phyloP scores from a whole-genome alignment of 78 protist genomes.

The Parvularia atlantis region DNA sequence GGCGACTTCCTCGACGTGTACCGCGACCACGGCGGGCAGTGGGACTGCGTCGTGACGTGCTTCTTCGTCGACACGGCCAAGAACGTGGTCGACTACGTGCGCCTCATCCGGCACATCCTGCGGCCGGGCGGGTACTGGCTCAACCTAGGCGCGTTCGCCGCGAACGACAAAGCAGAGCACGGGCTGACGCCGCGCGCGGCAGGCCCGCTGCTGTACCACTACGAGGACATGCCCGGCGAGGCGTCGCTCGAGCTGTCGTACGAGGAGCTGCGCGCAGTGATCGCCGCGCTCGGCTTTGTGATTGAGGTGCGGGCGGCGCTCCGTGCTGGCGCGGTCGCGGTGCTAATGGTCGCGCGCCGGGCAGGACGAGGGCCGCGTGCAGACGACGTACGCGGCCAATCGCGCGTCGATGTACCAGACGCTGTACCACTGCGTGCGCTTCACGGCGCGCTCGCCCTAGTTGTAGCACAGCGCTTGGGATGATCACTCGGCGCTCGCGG shows the following conservation, averaged over 20 bases:
- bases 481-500: no score
- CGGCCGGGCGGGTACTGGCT: slow-evolving; percentile 64
- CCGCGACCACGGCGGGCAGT: slow-evolving; percentile 14
- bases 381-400: no score
- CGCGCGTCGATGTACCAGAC: no score
- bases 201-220: slow-evolving; percentile 57
- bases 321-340: no score
- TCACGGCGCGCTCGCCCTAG: no score
- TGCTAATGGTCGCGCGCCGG: no score
- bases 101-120: slow-evolving; percentile 38
- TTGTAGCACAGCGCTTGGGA: no score
- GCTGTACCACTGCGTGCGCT: no score
- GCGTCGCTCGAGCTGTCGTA: slow-evolving; percentile 37
- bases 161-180: slow-evolving; percentile 30
- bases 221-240: slow-evolving; percentile 33
- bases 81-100: slow-evolving; percentile 70
- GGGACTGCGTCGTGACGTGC: slow-evolving; percentile 67
- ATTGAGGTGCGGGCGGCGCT: slow-evolving; percentile 15
- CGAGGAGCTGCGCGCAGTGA: slow-evolving; percentile 37
- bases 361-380: no score
- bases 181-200: slow-evolving; percentile 31
- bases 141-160: slow-evolving; percentile 65
- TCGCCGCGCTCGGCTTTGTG: slow-evolving; percentile 18
- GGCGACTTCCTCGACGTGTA: slow-evolving; percentile 74
- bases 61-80: slow-evolving; percentile 92